Evolutionary conservation across 768 basidiomycete species (phyloP).

Genomic region (Trametes cubensis): DNA sequence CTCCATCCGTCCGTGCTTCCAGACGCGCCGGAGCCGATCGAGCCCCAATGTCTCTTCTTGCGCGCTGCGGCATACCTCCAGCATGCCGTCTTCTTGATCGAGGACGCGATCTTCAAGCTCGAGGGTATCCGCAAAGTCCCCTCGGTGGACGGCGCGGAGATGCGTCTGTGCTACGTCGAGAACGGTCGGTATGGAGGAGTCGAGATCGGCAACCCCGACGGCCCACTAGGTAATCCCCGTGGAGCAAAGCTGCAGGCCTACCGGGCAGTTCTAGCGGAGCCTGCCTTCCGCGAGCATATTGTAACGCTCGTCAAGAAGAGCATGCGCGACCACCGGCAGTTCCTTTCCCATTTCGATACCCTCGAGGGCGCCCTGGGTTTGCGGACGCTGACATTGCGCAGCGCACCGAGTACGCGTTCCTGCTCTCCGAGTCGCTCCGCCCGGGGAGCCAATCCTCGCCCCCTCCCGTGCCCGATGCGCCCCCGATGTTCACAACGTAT

Average conservation of each 20-base stretch:
- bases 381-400: conserved; percentile 46
- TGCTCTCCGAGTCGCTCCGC: conserved; percentile 67
- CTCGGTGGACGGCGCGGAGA: conserved; percentile 69
- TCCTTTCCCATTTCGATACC: conserved; percentile 80
- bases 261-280: conserved; percentile 55
- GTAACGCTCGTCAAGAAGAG: conserved; percentile 65
- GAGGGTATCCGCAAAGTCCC: conserved; percentile 67
- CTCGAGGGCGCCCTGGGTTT: conserved; percentile 48
- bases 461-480: conserved; percentile 45
- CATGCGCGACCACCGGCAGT: conserved; percentile 83
- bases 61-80: conserved; percentile 84
- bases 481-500: conserved; percentile 82
- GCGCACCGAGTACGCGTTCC: conserved; percentile 67
- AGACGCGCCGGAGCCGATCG: conserved; percentile 84
- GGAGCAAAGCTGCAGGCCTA: conserved; percentile 70
- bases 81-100: conserved; percentile 75
- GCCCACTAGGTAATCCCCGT: conserved; percentile 64
- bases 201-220: conserved; percentile 80
- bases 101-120: conserved; percentile 67
- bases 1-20: conserved; percentile 76
- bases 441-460: conserved; percentile 53
- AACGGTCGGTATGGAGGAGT: conserved; percentile 82
- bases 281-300: conserved; percentile 62
- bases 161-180: conserved; percentile 75
- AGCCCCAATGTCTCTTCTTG: conserved; percentile 81